Conservation (phyloP, 2,329 filamentous ascomycete genomes). For the Chalaropsis ovoidea region DNA sequence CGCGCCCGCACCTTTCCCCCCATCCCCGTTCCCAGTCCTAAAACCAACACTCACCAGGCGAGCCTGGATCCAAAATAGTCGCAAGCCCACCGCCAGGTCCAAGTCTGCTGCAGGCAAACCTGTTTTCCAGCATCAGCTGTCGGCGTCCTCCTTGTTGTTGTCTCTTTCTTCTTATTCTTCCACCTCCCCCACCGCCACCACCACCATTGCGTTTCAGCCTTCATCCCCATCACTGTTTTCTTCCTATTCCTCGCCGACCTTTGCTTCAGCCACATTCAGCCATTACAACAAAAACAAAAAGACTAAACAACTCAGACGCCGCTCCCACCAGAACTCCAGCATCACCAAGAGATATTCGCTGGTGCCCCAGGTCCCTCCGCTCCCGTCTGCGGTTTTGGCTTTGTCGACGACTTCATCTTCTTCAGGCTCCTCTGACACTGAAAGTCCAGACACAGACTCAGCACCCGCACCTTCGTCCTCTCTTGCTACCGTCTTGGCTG, state of each 20-base stretch:
- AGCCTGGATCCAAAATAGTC: slow-evolving; percentile 10
- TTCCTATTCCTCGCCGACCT: slow-evolving; percentile 12
- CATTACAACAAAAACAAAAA: slow-evolving; percentile 13
- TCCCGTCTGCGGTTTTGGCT: not conserved
- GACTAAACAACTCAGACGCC: not conserved
- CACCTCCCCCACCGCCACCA: slow-evolving; percentile 12
- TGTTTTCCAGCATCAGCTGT: slow-evolving; percentile 2
- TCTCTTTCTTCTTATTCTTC: slow-evolving; percentile 17
- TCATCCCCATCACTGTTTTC: slow-evolving; percentile 18
- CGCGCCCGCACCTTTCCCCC: not conserved
- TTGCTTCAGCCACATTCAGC: slow-evolving; percentile 11
- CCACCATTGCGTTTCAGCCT: slow-evolving; percentile 8
- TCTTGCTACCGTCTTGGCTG: not conserved
- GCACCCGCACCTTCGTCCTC: not conserved
- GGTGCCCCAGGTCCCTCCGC: slow-evolving; percentile 13
- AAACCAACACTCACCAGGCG: slow-evolving; percentile 5
- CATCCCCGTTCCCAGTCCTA: not conserved
- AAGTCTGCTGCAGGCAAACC: not conserved
- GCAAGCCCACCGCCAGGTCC: slow-evolving; percentile 10
- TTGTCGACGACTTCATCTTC: not conserved
- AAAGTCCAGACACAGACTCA: not conserved
- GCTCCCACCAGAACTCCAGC: not conserved
- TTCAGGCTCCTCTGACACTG: not conserved
- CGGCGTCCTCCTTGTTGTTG: slow-evolving; percentile 11
- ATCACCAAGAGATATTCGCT: not conserved